Conservation (phyloP, 768 basidiomycete species). For the Pulveroboletus ravenelii region DNA sequence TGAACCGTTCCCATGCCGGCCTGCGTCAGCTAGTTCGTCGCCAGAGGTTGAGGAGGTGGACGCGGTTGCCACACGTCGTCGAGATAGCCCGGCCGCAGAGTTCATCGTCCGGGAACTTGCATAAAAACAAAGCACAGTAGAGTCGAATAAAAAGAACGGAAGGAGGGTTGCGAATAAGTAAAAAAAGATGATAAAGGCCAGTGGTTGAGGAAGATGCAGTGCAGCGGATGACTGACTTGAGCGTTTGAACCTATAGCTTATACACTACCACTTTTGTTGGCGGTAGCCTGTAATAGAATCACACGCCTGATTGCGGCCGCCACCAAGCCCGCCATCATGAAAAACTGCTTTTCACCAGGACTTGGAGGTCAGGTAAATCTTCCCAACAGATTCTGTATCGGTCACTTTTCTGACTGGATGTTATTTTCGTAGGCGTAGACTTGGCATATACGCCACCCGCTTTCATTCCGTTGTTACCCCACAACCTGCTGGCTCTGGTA, state of each 20-base stretch:
- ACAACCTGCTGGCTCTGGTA: too few species aligned
- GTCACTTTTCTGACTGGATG: not conserved
- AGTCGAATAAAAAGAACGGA: constrained; percentile 1
- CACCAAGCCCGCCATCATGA: not conserved
- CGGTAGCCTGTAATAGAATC: constrained; percentile 1
- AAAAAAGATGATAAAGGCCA: not conserved
- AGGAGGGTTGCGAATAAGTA: constrained; percentile 4
- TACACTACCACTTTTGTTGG: constrained; percentile 4
- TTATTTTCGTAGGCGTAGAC: not conserved
- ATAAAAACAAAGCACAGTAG: constrained; percentile 12
- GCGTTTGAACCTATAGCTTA: constrained; percentile 7
- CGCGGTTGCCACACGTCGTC: constrained; percentile 49
- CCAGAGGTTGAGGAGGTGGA: constrained; percentile 35
- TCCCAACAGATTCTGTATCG: too few species aligned
- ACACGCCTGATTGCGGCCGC: constrained; percentile 8
- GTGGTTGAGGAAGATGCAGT: constrained; percentile 2
- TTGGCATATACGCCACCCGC: not conserved
- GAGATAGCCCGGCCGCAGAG: constrained; percentile 50
- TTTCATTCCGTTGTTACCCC: not conserved
- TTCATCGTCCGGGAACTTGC: constrained; percentile 37
- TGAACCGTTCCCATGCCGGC: constrained; percentile 29
- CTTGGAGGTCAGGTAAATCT: too few species aligned
- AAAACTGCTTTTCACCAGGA: not conserved
- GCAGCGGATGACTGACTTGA: constrained; percentile 2
- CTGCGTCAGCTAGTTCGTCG: constrained; percentile 34